Evolutionary conservation across 805 yeast species (phyloP), one percentile per base, ranked within the genome.

Genomic region (Candida gorgasii): DNA sequence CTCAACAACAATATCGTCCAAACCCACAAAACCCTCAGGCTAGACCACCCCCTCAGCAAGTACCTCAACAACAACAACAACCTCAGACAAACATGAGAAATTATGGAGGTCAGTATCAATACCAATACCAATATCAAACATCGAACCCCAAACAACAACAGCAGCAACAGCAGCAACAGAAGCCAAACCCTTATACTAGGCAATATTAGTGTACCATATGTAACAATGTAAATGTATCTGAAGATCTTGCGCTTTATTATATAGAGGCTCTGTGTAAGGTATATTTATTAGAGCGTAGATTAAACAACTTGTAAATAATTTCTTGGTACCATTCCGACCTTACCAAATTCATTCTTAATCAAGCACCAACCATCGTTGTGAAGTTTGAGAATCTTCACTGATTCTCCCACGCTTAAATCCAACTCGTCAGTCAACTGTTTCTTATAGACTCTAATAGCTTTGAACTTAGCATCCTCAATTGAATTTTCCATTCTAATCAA

Each of bases 351-450:
- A 20, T 42, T 42, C 34, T 51, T 54, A 13, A 66, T 65, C 14
- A 54, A 53, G 45, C 70, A 67, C 75, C 75, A 70, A 3, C 71
- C 72, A 36, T 68, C 73, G 9, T 61, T 46, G 43, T 60, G 65
- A 4, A 47, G 50, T 17, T 54, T 52, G 18, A 54, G 37, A 3
- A 65, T 39, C 6, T 41, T 26, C 2, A 64, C 68, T 18, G 46
- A 44, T 28, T 70, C 70, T 0, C 72, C 73, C 3, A 54, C 42
- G 2, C 46, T 36, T 3, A 69, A 46, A 8, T 61, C 48, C 11
- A 69, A 36, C 47, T 70, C 75, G 44, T 70, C 75, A 5, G 50
- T 48, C 29, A 69, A 51, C 5, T 52, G 47, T 39, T 57, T 61
- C 4, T 45, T 48, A 37, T 67, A 70, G 1, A 54, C 42, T 46